These are phyloP conservation scores for Paraconiothyrium sp. DNA, from an alignment of 2,329 filamentous ascomycete species.

Conservation along the genomic window DNA sequence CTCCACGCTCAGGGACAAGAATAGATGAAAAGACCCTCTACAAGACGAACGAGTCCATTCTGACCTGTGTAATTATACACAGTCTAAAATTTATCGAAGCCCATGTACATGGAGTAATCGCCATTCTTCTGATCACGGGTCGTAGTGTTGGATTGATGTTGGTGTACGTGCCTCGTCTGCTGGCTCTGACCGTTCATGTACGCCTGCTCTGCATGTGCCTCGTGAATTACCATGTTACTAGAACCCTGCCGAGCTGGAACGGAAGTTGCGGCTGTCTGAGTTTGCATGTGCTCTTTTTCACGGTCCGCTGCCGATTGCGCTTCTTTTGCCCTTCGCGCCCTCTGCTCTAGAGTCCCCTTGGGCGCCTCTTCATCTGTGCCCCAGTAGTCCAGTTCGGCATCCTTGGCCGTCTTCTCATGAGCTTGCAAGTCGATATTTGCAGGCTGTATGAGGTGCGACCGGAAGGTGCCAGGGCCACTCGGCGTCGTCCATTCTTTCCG, in stretches of 20 bases:
- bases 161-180: too few relatives aligned
- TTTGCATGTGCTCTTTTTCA: not conserved
- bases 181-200: too few relatives aligned
- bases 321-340: conserved; percentile 1
- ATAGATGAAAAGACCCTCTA: too few relatives aligned
- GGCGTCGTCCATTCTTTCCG: not conserved
- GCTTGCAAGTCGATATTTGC: not conserved
- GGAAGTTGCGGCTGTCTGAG: not conserved
- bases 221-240: not conserved
- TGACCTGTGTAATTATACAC: too few relatives aligned
- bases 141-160: too few relatives aligned
- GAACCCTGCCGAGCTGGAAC: not conserved
- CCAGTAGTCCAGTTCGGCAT: not conserved
- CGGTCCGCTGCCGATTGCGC: not conserved
- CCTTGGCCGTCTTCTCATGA: not conserved
- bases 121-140: too few relatives aligned
- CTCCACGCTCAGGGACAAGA: too few relatives aligned
- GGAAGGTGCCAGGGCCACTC: not conserved
- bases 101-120: too few relatives aligned
- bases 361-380: not conserved
- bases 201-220: too few relatives aligned
- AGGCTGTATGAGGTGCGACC: not conserved
- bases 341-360: not conserved
- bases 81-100: too few relatives aligned
- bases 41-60: too few relatives aligned